Base-by-base conservation (phyloP, 352 stramenopile species). In the Pythium coloratum region DNA sequence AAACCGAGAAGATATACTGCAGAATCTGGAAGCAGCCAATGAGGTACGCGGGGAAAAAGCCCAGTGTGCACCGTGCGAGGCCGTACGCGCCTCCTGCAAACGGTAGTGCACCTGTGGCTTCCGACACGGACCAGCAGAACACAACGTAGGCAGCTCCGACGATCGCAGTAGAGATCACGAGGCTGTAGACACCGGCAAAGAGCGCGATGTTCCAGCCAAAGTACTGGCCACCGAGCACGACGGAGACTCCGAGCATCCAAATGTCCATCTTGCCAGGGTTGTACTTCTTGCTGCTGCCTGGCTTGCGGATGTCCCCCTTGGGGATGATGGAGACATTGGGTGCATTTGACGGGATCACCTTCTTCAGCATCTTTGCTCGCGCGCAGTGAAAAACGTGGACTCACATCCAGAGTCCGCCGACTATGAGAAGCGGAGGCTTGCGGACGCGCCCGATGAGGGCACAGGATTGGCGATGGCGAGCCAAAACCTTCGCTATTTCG, bases 31-130 rank as follows among this genome's bases (percentile, higher is more conserved):
- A 73, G 50, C 72, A 76, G 18, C 72, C 72, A 24, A 78, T 49
- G 42, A 78, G 46, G 55, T 73, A 78, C 2, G 55, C 72, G 6
- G 59, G 53, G 38, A 63, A 76, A 47, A 73, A 78, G 6, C 72
- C 72, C 24, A 76, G 55, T 8, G 67, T 73, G 34, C 72, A 76
- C 0, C 69, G 62, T 7, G 62, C 63, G n/a, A 78, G 59, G 16
- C 69, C 72, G 46, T 76, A 78, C 20, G 72, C 44, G 14, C 72
- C 72, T n/a, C 69, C 72, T 16, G 68, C 64, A 68, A 78, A 78
- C 28, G 72, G 69, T 28, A 78, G 56, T 38, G 60, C 69, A 24
- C 64, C 53, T 1, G 65, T 73, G 9, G 72, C 60, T 51, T 78
- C 72, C 14, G 72, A 44, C 36, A 72, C 38, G n/a, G 47, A 75